phyloP scores from a whole-genome alignment of 495 filamentous ascomycete genomes.

The Podospora comata region DNA sequence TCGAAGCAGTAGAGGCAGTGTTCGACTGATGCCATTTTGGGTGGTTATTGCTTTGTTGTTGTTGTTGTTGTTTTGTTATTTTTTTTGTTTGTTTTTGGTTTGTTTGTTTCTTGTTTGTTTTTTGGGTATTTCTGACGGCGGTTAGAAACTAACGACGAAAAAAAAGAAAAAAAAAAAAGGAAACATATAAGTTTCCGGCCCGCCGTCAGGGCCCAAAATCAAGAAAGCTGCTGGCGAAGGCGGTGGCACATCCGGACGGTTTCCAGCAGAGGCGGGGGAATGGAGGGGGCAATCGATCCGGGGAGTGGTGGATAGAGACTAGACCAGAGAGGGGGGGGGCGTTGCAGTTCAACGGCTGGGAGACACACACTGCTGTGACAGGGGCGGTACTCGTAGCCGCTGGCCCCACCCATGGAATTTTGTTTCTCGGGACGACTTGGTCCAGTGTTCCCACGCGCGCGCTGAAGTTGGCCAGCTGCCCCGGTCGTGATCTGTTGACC shows the following conservation, averaged over 20 bases:
- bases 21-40: slow-evolving; percentile 70
- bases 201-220: neutral
- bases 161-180: neutral
- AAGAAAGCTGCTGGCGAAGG: neutral
- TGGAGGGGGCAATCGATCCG: slow-evolving; percentile 9
- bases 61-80: neutral
- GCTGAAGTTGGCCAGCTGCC: neutral
- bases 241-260: slow-evolving; percentile 11
- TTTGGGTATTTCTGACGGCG: slow-evolving; percentile 7
- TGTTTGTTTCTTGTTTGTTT: slow-evolving; percentile 2
- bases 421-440: neutral
- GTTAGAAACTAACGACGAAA: neutral
- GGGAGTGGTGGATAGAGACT: neutral
- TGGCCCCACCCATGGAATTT: neutral
- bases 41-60: too few relatives aligned
- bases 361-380: too few relatives aligned
- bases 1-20: slow-evolving; percentile 96
- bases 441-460: too few relatives aligned
- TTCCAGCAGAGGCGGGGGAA: neutral
- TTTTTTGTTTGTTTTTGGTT: neutral
- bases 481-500: neutral
- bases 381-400: slow-evolving; percentile 1
- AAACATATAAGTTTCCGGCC: neutral
- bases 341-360: neutral
- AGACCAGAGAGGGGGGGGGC: neutral